Conservation (phyloP, 345 rosid species). For the Raphanus sativus region DNA sequence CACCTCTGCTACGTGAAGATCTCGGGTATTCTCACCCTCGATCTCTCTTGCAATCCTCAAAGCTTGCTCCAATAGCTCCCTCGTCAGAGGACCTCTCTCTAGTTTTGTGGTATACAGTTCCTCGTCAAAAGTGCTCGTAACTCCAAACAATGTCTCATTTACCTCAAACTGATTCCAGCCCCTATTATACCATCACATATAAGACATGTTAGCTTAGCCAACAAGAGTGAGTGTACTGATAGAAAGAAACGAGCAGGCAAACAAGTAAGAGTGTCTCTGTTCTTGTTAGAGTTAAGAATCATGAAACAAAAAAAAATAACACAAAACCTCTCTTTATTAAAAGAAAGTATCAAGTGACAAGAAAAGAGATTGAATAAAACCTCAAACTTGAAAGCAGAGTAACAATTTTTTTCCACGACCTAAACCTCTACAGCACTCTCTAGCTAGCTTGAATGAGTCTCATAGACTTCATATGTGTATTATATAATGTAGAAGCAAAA, state of each 20-base stretch:
- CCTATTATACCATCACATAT: slow-evolving; percentile 41
- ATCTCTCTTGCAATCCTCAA: slow-evolving; percentile 88
- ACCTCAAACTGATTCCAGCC: slow-evolving; percentile 94
- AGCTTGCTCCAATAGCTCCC: slow-evolving; percentile 78
- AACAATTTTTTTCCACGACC: background rate
- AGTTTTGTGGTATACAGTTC: slow-evolving; percentile 93
- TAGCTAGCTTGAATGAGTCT: background rate
- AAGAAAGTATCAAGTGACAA: background rate
- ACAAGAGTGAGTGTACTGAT: background rate
- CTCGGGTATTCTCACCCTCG: slow-evolving; percentile 81
- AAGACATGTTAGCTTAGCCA: background rate
- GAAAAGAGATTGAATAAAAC: background rate
- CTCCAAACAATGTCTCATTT: slow-evolving; percentile 78
- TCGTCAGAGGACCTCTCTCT: slow-evolving; percentile 72
- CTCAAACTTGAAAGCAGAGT: background rate
- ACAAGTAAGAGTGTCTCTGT: background rate
- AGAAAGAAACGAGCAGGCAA: background rate
- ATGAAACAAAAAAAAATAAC: background rate
- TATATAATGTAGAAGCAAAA: background rate
- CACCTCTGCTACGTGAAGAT: slow-evolving; percentile 99
- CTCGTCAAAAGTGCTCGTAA: slow-evolving; percentile 85
- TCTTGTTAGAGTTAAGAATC: no score
- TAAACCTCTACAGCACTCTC: slow-evolving; percentile 14
- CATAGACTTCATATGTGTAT: background rate
- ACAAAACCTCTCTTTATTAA: background rate